Evolutionary conservation across 805 yeast genomes (phyloP), one percentile per base, ranked within the genome.

Genomic region (Lipomyces lipofer): DNA sequence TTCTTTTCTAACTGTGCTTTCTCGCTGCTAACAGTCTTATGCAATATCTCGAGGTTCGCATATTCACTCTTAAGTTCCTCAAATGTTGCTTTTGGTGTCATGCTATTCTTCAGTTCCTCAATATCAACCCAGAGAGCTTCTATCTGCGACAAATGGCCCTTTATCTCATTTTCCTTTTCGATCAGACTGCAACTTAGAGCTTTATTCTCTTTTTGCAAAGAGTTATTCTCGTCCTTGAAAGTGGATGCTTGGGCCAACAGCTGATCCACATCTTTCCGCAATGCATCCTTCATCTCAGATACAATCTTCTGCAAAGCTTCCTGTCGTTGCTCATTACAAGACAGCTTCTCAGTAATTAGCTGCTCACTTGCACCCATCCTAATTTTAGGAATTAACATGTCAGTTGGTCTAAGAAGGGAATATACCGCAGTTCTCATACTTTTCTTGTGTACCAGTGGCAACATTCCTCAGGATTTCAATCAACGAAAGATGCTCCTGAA

Each of bases 381-480:
- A n/a, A n/a, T n/a, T n/a, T n/a, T n/a, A n/a, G n/a, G n/a, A n/a
- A n/a, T n/a, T n/a, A n/a, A n/a, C n/a, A n/a, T n/a, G n/a, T n/a
- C n/a, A n/a, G n/a, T n/a, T n/a, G n/a, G n/a, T n/a, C n/a, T n/a
- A n/a, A n/a, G n/a, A n/a, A n/a, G n/a, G n/a, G n/a, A n/a, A n/a
- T n/a, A n/a, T n/a, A n/a, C n/a, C n/a, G n/a, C n/a, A n/a, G n/a
- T n/a, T n/a, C n/a, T n/a, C 49, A 10, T 29, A 51, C 55, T n/a
- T 22, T 4, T 46, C 36, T 17, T 51, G 43, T 25, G 36, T 39
- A 17, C 47, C 55, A 17, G 19, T 22, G 30, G 36, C 27, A 21
- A 43, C 12, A 25, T 12, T 19, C 12, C 33, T 27, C 4, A 47
- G 30, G 10, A 9, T 19, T 7, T 42, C 51, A 5, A 51, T 39